Base-by-base conservation (phyloP, 2,329 filamentous ascomycete species). In the Anthostomella pinea region DNA sequence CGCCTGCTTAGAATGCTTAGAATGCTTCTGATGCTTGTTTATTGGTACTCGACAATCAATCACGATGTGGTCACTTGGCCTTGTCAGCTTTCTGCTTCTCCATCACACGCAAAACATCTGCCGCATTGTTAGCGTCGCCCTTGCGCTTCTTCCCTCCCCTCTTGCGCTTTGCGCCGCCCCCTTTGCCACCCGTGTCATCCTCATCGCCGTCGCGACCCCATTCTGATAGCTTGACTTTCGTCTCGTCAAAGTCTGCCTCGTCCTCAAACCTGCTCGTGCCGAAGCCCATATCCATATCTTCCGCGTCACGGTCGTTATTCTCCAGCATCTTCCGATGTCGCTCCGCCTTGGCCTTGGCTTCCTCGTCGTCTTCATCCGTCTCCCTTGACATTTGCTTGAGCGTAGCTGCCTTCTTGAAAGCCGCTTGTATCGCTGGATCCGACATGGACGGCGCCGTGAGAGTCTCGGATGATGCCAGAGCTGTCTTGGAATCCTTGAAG, bases 261-360 rank as follows among this genome's bases (percentile, higher is more conserved):
- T 96, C 93, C 35, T 87, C 89, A 54, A 87, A 83, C 18, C 91
- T 77, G 56, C 85, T 93, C 14, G 82, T 87, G 21, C 93, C 93
- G 56, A 98, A 97, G 42, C 90, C 91, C 72, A 97, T 79, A 56
- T 98, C 93, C 66, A 98, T 76, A 64, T 98, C 91, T 39, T 91
- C 82, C 30, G 89, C 80, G 58, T 97, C 91, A 30, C 90, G 78
- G 49, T 86, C 84, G 37, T 81, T 79, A 41, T 75, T 75, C 51
- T 82, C 71, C 5, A 96, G 70, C 69, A 96, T 85, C 48, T 78
- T 83, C 60, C 80, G 83, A 33, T 83, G 78, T 6, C 84, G 81
- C 32, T 81, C 81, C 45, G 83, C 77, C 43, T 81, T 77, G 2
- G 78, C 78, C 51, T 64, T 68, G 5, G 69, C 68, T 33, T 67